These are phyloP conservation scores for Lachnellula suecica DNA, from an alignment of 2,329 filamentous ascomycete genomes.

Conservation along the genomic window DNA sequence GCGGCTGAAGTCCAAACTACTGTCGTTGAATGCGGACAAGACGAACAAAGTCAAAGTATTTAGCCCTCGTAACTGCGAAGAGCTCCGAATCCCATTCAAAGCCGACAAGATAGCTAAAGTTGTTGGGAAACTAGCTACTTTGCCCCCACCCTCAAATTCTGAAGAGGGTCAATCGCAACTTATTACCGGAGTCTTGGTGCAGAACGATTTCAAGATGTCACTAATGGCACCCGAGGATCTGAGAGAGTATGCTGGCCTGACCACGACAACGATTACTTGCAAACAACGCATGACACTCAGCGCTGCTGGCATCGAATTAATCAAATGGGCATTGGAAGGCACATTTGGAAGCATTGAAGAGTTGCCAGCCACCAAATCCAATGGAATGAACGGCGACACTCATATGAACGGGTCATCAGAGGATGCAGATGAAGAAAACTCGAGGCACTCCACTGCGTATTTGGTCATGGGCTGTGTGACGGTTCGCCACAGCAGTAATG, in stretches of 20 bases:
- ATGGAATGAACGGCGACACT: slow-evolving; percentile 41
- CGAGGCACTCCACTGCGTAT: slow-evolving; percentile 54
- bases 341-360: slow-evolving; percentile 87
- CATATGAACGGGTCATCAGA: slow-evolving; percentile 43
- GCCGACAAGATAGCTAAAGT: slow-evolving; percentile 95
- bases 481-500: slow-evolving; percentile 73
- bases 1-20: slow-evolving; percentile 88
- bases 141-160: slow-evolving; percentile 53
- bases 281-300: slow-evolving; percentile 86
- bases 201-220: slow-evolving; percentile 96
- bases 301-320: slow-evolving; percentile 85
- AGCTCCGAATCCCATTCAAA: slow-evolving; percentile 91
- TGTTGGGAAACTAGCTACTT: slow-evolving; percentile 85
- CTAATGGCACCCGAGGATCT: slow-evolving; percentile 97
- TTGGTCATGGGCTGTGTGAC: slow-evolving; percentile 88
- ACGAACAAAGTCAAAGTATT: slow-evolving; percentile 81
- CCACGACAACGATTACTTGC: slow-evolving; percentile 90
- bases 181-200: slow-evolving; percentile 87
- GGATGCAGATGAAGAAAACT: slow-evolving; percentile 65
- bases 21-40: slow-evolving; percentile 86
- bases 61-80: slow-evolving; percentile 92
- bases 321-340: slow-evolving; percentile 90
- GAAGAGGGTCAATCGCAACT: slow-evolving; percentile 55
- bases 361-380: slow-evolving; percentile 38
- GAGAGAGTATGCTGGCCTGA: slow-evolving; percentile 93